Evolutionary conservation across 257 asterid species (phyloP), one percentile per base, ranked within the genome.

Genomic region (Hygrophila difformis): DNA sequence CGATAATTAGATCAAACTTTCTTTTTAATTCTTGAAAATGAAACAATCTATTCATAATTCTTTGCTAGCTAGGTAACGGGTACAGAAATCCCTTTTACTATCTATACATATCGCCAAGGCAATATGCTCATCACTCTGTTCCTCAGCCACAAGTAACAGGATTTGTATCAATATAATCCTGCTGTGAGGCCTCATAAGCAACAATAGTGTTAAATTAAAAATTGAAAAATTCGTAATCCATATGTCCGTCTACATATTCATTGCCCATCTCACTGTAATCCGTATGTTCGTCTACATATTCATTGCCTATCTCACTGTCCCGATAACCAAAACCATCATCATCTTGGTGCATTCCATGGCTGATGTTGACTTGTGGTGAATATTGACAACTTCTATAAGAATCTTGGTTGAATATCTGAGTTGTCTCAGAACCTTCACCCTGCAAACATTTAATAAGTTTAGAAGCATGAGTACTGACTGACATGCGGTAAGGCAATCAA

Each of bases 211-310:
- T 18, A 8, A n/a, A 28, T 26, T 22, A 53, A 47, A 26, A 49
- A 28, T 40, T 56, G 43, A 63, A 38, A 36, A 38, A 39, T 39
- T 65, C 72, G 40, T 47, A 47, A 15, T 24, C 18, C 2, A 12
- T 10, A 37, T 53, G 47, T 49, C 65, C 75, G 50, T 68, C 61
- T 17, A 14, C 61, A 45, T 36, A 49, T 42, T 44, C 64, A 21
- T 12, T 12, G 18, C 46, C 36, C 26, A 21, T 45, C 34, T 28
- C 58, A 17, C 51, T 57, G 40, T 47, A 47, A 15, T 24, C 18
- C 2, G 10, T 10, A 37, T 53, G 47, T 49, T 68, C 75, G 50
- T 68, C 61, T 17, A 14, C 61, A 45, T 36, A 49, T 42, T 44
- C 64, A 21, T 12, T 12, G 18, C 46, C 36, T 29, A 21, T 45